These are phyloP conservation scores for Colletotrichum tropicicola DNA, from an alignment of 2,329 filamentous ascomycete genomes.

Conservation along the genomic window DNA sequence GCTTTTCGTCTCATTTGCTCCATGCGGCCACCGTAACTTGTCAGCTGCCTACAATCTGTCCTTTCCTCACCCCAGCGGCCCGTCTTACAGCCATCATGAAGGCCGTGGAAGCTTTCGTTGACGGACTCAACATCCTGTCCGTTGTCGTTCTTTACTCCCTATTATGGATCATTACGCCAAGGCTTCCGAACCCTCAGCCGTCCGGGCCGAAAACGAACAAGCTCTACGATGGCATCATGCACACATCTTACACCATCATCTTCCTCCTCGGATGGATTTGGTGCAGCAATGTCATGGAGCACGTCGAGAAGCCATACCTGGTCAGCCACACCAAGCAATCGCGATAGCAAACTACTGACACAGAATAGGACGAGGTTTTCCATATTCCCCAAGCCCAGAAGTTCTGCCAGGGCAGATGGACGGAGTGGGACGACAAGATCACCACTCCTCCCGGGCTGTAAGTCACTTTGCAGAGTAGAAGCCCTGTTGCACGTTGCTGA, in stretches of 20 bases:
- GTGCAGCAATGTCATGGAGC: constrained; percentile 46
- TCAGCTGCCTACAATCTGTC: background rate
- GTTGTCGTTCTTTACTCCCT: constrained; percentile 15
- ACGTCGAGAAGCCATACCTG: constrained; percentile 63
- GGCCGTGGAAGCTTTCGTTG: constrained; percentile 25
- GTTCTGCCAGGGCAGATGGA: constrained; percentile 80
- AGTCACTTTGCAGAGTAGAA: constrained; percentile 32
- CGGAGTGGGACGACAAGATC: constrained; percentile 94
- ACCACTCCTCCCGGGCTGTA: constrained; percentile 93
- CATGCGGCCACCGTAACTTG: no score
- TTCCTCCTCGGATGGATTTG: constrained; percentile 44
- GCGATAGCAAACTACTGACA: background rate
- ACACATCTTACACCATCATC: constrained; percentile 31
- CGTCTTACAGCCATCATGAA: constrained; percentile 13
- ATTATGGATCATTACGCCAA: constrained; percentile 17
- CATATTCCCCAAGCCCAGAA: constrained; percentile 91
- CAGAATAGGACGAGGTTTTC: constrained; percentile 79
- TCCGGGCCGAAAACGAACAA: constrained; percentile 20
- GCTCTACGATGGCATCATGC: constrained; percentile 25
- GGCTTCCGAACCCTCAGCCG: constrained; percentile 8
- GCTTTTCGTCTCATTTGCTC: no score
- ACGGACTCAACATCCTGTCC: constrained; percentile 23
- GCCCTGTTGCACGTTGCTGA: background rate
- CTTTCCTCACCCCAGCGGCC: background rate
- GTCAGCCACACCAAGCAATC: constrained; percentile 42